Evolutionary conservation across 495 filamentous ascomycete genomes (phyloP), one percentile per base, ranked within the genome.

Genomic region (Penicillium nucicola): DNA sequence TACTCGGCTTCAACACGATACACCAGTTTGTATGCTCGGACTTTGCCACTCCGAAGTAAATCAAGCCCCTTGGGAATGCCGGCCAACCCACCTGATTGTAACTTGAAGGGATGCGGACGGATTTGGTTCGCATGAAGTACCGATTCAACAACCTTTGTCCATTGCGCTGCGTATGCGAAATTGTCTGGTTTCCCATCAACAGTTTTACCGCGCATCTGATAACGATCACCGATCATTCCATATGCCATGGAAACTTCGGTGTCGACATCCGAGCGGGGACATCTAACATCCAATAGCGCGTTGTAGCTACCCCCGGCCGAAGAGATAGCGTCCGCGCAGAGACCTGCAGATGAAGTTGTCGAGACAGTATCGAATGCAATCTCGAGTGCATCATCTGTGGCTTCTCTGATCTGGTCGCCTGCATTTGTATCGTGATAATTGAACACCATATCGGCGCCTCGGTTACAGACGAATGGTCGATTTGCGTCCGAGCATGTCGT

Each of bases 101-200:
- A 59, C 22, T 71, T 55, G 13, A 67, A 48, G 5, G 77, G 78
- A 64, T 85, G 82, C 10, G 71, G 43, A 34, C 60, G 59, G 2
- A 84, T 56, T 57, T 70, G 65, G 15, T 74, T 71, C 23, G 65
- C 53, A 11, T 70, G 70, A 10, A 84, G 32, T 52, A 84, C 45
- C 8, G 49, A 55, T 62, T 77, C 69, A 14, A 75, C 43, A 42
- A 65, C 56, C 14, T 25, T 52, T 44, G 69, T 69, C 53, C 65
- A 76, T 42, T 60, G 54, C 50, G 70, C 65, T 28, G 62, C 69
- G 25, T 71, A 69, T 23, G 64, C 65, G 4, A 66, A 53, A 31
- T 72, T 58, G 23, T n/a, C 65, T 62, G 0, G 41, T 37, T 15
- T 72, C 67, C n/a, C n/a, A n/a, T 14, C 50, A 45, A 3, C 19